Evolutionary conservation across 2,329 filamentous ascomycete species (phyloP), one percentile per base, ranked within the genome.

Genomic region (Aspergillus latus): DNA sequence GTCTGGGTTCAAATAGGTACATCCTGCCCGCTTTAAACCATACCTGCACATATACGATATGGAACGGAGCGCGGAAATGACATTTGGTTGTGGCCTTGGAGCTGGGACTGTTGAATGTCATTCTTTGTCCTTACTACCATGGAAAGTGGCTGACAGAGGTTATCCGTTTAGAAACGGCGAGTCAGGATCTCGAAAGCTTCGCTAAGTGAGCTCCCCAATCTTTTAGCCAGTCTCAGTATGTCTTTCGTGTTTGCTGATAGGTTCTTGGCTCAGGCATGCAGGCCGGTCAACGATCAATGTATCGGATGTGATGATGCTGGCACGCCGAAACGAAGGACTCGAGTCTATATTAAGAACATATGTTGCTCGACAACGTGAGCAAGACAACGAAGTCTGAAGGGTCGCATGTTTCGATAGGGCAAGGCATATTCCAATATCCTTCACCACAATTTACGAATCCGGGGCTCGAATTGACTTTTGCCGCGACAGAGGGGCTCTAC

Each of bases 1-100:
- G 88, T 93, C 6, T 96, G 90, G 86, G 83, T 86, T 1, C 92
- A 96, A 64, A 88, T 96, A 49, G 89, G 91, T 93, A 80, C 46
- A 48, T 37, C n/a, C n/a, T 29, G 13, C 46, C 52, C n/a, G n/a
- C n/a, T n/a, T n/a, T n/a, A n/a, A n/a, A n/a, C n/a, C n/a, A n/a
- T n/a, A n/a, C n/a, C n/a, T n/a, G n/a, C n/a, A n/a, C n/a, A 15
- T 9, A 28, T 28, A 8, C 3, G 32, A n/a, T 2, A 16, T 37
- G 3, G 6, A 15, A n/a, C 29, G 34, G 11, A n/a, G 34, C 2
- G n/a, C 11, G 10, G 26, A 13, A n/a, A 44, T 44, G 42, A 13
- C 42, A 44, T 13, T 26, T n/a, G 13, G 21, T 29, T 10, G 15
- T 6, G 26, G 3, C 15, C 5, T 21, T 48, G 15, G 21, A 28